A percentile compares a stretch with the other conserved stretches of the same genome.
Evolutionary conservation across 2,329 filamentous ascomycete genomes (phyloP).

Genomic region (Aphanocladium album): DNA sequence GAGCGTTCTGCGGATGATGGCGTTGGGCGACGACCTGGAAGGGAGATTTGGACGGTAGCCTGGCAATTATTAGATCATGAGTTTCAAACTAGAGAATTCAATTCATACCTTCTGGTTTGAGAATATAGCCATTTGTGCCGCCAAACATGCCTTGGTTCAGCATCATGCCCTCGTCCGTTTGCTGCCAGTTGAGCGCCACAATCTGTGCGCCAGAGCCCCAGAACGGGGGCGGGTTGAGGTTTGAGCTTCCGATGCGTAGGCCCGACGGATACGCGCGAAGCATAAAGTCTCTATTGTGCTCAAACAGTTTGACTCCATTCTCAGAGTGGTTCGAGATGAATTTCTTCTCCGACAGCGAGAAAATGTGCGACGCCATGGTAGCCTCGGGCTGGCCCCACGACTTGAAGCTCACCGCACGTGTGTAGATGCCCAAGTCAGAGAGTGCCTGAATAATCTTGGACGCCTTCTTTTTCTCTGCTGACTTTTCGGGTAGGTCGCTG

Average conservation of each 20-base stretch:
- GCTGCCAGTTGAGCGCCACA: slow-evolving; percentile 91
- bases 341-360: slow-evolving; percentile 58
- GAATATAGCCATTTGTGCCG: slow-evolving; percentile 74
- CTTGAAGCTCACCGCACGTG: slow-evolving; percentile 76
- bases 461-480: slow-evolving; percentile 35
- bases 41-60: slow-evolving; percentile 26
- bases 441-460: slow-evolving; percentile 68
- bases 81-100: neutral
- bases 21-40: slow-evolving; percentile 19
- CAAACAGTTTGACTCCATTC: slow-evolving; percentile 54
- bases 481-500: slow-evolving; percentile 26
- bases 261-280: slow-evolving; percentile 89
- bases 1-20: slow-evolving; percentile 47
- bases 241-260: slow-evolving; percentile 75
- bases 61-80: slow-evolving; percentile 16
- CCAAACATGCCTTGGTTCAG: slow-evolving; percentile 90
- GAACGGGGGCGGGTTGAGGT: slow-evolving; percentile 77
- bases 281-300: slow-evolving; percentile 75
- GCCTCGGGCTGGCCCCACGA: slow-evolving; percentile 68
- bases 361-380: slow-evolving; percentile 61
- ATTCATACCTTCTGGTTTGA: slow-evolving; percentile 68
- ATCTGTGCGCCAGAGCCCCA: slow-evolving; percentile 89
- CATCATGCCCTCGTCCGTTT: slow-evolving; percentile 90
- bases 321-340: slow-evolving; percentile 58
- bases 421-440: slow-evolving; percentile 75